Evolutionary conservation across 2,329 filamentous ascomycete genomes (phyloP), one percentile per base, ranked within the genome.

Genomic region (Talaromyces pinophilus): DNA sequence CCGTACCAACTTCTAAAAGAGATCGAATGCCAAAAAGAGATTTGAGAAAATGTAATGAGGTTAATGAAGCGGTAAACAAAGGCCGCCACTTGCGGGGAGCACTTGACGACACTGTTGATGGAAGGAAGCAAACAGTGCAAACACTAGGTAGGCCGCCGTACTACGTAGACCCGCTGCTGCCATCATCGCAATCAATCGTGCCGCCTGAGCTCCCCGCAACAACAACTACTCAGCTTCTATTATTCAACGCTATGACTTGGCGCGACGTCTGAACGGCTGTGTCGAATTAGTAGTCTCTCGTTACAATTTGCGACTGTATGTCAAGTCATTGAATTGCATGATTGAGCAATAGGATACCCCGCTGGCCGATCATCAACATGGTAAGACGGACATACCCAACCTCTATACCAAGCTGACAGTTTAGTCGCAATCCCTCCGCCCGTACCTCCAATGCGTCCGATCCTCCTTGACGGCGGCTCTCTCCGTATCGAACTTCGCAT

Each of bases 401-500:
- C 8, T 55, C 48, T 55, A 44, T 40, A 8, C 48, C 28, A 59
- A 48, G 52, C 62, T 64, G 50, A 64, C 25, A 42, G 67, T 63
- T 48, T 74, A 89, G 95, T 97, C 93, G 78, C 94, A 97, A 93
- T 97, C 93, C 71, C 87, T 98, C 77, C 92, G 94, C 70, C 94
- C 94, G 66, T 97, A 98, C 82, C 91, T 97, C 72, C 92, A 96
- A 85, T 96, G 92, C 81, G 95, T 98, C 75, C 92, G 95, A 75
- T 93, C 92, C 77, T 96, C 92, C 76, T 86, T 99, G 76, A 98
- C 93, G 48, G 92, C 94, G 70, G 94, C 95, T 71, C 89, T 99
- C 72, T 94, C 92, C 67, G 87, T 96, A 67, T 94, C 93, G 79
- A 96, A 99, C 86, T 99, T 99, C 81, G 94, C 95, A 70, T 98